Base-by-base conservation (phyloP, 257 asterid genomes). In the Solanum infundibuliforme region DNA sequence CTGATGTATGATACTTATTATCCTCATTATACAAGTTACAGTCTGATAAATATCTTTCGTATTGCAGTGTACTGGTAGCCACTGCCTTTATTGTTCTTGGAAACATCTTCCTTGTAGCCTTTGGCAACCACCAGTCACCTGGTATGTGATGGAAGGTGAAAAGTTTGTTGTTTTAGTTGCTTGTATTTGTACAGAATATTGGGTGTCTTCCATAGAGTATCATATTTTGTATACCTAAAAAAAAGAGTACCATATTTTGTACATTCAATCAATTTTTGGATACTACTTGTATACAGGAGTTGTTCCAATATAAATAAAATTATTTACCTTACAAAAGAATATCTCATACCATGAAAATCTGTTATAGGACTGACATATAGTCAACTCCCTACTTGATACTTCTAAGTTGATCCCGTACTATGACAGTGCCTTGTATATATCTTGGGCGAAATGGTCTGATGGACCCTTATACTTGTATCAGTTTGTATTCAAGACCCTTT, bases 71-170 rank as follows among this genome's bases (percentile, higher is more conserved):
- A 85, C 94, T 94, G 86, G 91, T 94, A 86, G 99, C 99, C 84
- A 96, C 99, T 35, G 94, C 98, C 88, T 96, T 96, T 90, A 94
- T 96, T 92, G 99, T 96, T 88, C 95, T 96, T 36, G 99, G 99
- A 86, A 96, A 96, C 92, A 92, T 95, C 90, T 95, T 96, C 93
- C 98, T 96, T 81, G 99, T 96, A 90, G 99, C 99, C 88, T 96
- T 96, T 87, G 99, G 99, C 43, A 95, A 96, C 94, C 99, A 96
- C 93, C 99, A 96, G 83, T 96, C 99, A 83, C 99, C 99, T 89
- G 98, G 99, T 96, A 92, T 88, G 72, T 89, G 88, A 87, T 62
- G 88, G 29, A 89, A 89, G 79, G 60, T 34, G 89, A 91, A 48
- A 48, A 46, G 84, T 34, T 73, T 83, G 87, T 38, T 35, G 58